Evolutionary conservation across 306 rosid genomes (phyloP), one percentile per base, ranked within the genome.

Genomic region (Medicago ruthenica): DNA sequence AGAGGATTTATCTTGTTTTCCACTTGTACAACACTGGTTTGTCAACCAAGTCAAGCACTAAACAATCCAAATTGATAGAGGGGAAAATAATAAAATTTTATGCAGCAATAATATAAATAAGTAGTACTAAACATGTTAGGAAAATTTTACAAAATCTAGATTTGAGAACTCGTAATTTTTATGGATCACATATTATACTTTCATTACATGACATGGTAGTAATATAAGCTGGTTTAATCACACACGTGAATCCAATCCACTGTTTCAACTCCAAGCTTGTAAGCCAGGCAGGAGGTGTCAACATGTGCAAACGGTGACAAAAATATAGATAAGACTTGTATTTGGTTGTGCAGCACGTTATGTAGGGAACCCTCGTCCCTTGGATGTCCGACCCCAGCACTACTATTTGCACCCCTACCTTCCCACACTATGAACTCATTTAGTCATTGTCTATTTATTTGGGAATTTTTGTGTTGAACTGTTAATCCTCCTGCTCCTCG

Each of bases 281-380:
- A 9, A 62, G 48, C 69, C 31, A 64, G 22, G 31, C 31, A 64
- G 22, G 31, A 64, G 39, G 31, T 64, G 12, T 64, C 31, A 62
- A 64, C 70, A 64, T 39, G 70, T 14, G 50, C 70, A 37, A 61
- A 39, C 16, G 17, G 27, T 37, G 31, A 63, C 24, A 63, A 36
- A 15, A 62, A 63, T 16, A 34, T n/a, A n/a, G n/a, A n/a, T 15
- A 34, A 63, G 69, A 36, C 12, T 42, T 67, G 39, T 7, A 42
- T 10, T 67, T 11, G 39, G 37, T 42, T 21, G n/a, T 69, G 20
- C 9, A 47, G 40, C 74, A 70, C 8, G 61, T 27, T 70, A 9
- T n/a, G 74, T 70, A 48, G 45, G 74, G 74, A 70, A 69, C 37
- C 31, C 54, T 40, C 17, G 57, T 66, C 67, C 47, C 44, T 45